A percentile compares a stretch with the other conserved stretches of the same genome.
Conservation (phyloP, 805 yeast genomes). For the Candida insectorum region DNA sequence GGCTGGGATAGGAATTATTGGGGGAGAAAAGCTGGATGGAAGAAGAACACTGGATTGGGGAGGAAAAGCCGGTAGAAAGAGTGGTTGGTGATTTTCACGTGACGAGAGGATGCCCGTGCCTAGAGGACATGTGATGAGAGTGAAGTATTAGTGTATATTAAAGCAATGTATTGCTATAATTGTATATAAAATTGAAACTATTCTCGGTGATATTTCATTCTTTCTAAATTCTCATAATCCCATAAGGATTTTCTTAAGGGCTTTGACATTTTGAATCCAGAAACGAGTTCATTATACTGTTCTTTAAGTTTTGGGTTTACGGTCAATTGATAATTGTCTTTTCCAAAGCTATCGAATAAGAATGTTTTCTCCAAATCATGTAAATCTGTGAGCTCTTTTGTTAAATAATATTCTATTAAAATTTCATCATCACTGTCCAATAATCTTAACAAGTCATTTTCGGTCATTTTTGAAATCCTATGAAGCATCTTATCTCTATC, state of each 20-base stretch:
- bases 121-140: too few species aligned
- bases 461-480: slow-evolving; percentile 11
- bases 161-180: too few species aligned
- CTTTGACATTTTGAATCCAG: slow-evolving; percentile 15
- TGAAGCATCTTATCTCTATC: slow-evolving; percentile 5
- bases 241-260: slow-evolving; percentile 19
- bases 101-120: too few species aligned
- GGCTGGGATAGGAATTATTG: too few species aligned
- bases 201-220: slow-evolving; percentile 7
- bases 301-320: slow-evolving; percentile 4
- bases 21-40: too few species aligned
- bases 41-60: too few species aligned
- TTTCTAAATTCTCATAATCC: slow-evolving; percentile 18
- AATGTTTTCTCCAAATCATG: slow-evolving; percentile 17
- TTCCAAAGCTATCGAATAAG: slow-evolving; percentile 14
- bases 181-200: too few species aligned
- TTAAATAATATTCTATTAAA: slow-evolving; percentile 18
- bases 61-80: too few species aligned
- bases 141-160: too few species aligned
- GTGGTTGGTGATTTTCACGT: too few species aligned
- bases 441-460: slow-evolving; percentile 13
- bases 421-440: slow-evolving; percentile 15
- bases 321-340: slow-evolving; percentile 9
- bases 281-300: slow-evolving; percentile 14
- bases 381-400: slow-evolving; percentile 16